Evolutionary conservation across 306 rosid species (phyloP).

Genomic region (Oxytropis ochrocephala): DNA sequence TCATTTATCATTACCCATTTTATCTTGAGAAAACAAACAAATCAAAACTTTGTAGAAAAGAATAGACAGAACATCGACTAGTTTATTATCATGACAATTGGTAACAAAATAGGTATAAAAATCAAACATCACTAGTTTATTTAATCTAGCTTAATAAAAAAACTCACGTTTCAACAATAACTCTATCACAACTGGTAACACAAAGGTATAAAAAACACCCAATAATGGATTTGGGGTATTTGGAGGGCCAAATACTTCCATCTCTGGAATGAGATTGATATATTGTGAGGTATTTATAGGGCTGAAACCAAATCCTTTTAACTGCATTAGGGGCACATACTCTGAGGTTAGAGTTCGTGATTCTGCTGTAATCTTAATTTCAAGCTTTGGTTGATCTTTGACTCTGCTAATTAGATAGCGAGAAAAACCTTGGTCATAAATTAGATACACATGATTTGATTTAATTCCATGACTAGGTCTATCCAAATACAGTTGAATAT

Average conservation of each 20-base stretch:
- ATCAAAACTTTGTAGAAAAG: too few species aligned
- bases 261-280: background rate
- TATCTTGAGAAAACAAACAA: too few species aligned
- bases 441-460: constrained; percentile 14
- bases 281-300: background rate
- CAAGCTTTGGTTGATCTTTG: background rate
- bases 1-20: too few species aligned
- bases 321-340: background rate
- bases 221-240: background rate
- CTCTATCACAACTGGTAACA: background rate
- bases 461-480: background rate
- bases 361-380: background rate
- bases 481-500: background rate
- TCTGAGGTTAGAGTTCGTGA: background rate
- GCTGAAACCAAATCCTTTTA: constrained; percentile 10
- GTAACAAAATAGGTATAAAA: too few species aligned
- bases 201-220: background rate
- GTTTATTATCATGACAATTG: too few species aligned
- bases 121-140: too few species aligned
- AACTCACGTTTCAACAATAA: too few species aligned
- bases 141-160: too few species aligned
- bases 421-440: background rate
- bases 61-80: too few species aligned
- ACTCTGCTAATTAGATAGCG: background rate
- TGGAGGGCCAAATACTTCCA: background rate